phyloP scores from a whole-genome alignment of 768 basidiomycete species.

The Gymnopilus junonius region DNA sequence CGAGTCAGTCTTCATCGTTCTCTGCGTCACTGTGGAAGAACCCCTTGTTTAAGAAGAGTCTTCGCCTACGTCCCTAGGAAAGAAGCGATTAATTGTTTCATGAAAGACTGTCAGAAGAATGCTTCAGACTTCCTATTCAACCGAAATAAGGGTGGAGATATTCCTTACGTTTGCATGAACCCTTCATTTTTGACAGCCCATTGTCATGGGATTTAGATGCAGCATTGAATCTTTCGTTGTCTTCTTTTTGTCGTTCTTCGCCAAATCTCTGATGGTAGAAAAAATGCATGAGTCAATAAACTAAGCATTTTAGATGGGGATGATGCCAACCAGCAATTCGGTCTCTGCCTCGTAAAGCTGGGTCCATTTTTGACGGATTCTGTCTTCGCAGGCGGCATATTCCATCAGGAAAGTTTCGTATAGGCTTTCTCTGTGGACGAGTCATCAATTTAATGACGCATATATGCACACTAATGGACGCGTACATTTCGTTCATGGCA shows the following conservation, averaged over 20 bases:
- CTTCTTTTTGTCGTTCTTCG: conserved; percentile 9
- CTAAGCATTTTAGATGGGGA: background rate
- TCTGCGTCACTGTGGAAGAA: background rate
- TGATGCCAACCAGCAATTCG: conserved; percentile 10
- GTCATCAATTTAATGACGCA: background rate
- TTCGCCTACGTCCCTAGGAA: background rate
- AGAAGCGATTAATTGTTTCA: conserved; percentile 4
- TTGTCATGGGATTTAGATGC: background rate
- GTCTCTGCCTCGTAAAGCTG: conserved; percentile 15
- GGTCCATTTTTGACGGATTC: conserved; percentile 20
- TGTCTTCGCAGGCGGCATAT: conserved; percentile 24
- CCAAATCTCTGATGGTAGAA: conserved; percentile 7
- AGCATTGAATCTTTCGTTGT: conserved; percentile 11
- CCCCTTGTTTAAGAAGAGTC: background rate
- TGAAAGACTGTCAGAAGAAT: conserved; percentile 7
- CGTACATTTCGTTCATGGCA: conserved; percentile 19
- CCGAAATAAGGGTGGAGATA: background rate
- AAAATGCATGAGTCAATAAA: background rate
- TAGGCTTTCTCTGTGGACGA: conserved; percentile 16
- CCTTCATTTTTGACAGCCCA: conserved; percentile 19
- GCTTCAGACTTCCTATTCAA: background rate
- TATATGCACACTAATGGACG: conserved; percentile 5
- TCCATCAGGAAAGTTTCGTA: conserved; percentile 19
- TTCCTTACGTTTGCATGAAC: conserved; percentile 16
- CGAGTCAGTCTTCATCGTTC: no score